A percentile compares a stretch with the other conserved stretches of the same genome.
Conservation (phyloP, 306 rosid species). For the Argentina anserina region DNA sequence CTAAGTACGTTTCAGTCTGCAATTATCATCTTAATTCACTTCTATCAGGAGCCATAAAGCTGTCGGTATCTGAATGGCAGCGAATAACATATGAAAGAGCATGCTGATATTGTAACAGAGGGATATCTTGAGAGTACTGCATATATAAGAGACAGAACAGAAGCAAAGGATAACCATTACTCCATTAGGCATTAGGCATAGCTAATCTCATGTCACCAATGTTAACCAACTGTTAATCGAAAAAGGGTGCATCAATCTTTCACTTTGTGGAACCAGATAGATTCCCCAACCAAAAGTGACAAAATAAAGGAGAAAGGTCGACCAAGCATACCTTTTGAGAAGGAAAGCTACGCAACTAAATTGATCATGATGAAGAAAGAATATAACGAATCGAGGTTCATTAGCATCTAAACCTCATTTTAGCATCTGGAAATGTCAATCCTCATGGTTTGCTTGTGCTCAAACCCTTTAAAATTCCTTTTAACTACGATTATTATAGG, state of each 20-base stretch:
- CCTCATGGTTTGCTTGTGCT: slow-evolving; percentile 5
- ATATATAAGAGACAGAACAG: slow-evolving; percentile 1
- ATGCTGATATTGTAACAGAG: neutral
- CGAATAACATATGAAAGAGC: neutral
- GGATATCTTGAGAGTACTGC: neutral
- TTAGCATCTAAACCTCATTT: neutral
- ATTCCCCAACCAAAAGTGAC: slow-evolving; percentile 4
- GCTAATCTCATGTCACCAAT: neutral
- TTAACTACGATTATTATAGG: neutral
- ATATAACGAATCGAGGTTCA: neutral
- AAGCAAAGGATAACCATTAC: neutral
- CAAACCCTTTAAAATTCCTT: neutral
- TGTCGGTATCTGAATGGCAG: neutral
- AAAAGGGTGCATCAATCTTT: neutral
- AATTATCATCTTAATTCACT: neutral
- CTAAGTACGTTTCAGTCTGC: neutral
- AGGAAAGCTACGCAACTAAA: neutral
- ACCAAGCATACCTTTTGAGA: neutral
- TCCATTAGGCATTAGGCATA: neutral
- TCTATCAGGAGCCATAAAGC: neutral
- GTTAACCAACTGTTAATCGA: neutral
- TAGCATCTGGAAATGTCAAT: neutral
- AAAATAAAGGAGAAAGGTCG: neutral
- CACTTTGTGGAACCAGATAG: neutral
- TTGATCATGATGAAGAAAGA: slow-evolving; percentile 5